A percentile compares a stretch with the other conserved stretches of the same genome.
phyloP scores from a whole-genome alignment of 169 alveolate genomes.

The Eimeria sp. region DNA sequence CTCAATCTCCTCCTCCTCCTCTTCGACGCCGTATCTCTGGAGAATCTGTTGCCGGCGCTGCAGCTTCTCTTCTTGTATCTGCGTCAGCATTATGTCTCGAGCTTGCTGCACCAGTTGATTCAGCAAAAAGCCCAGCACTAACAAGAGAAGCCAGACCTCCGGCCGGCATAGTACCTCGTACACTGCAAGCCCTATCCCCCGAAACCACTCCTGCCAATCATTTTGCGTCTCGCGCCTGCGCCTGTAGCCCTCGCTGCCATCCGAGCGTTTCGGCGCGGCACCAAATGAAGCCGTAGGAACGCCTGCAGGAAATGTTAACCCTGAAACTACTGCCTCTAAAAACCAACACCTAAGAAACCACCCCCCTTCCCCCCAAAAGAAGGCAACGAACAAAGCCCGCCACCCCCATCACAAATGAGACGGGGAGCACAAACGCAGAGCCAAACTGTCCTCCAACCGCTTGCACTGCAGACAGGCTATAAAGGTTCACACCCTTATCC shows the following conservation, averaged over 20 bases:
- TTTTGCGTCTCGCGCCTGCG: neutral
- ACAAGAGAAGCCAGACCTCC: constrained; percentile 59
- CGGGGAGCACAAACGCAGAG: neutral
- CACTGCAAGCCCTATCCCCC: neutral
- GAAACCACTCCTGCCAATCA: neutral
- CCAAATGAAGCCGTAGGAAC: constrained; percentile 23
- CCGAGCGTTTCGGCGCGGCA: constrained; percentile 58
- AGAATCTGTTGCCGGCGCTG: constrained; percentile 49
- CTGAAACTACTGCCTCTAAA: neutral
- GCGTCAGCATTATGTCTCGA: neutral
- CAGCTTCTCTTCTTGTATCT: constrained; percentile 19
- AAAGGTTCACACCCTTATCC: neutral
- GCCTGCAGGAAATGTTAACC: constrained; percentile 1
- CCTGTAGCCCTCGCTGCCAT: neutral
- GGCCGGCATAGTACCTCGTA: constrained; percentile 42
- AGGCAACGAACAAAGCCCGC: neutral
- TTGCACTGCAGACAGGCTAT: neutral
- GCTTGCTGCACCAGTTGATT: constrained; percentile 67
- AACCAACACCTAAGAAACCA: neutral
- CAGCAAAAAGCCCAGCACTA: constrained; percentile 33
- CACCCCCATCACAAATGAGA: neutral
- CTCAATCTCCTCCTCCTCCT: constrained; percentile 61
- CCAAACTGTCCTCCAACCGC: neutral
- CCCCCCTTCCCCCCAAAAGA: neutral
- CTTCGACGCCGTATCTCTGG: constrained; percentile 20